Conservation (phyloP, 306 rosid genomes). For the Prunus persica region Prunus_persica_NCBIv2 NC_034012.1:9745501-9746000, state of each 20-base stretch:
- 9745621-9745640: slow-evolving; percentile 14
- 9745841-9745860: slow-evolving; percentile 35
- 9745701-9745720: not conserved
- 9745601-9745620: not conserved
- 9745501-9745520: slow-evolving; percentile 2
- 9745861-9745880: slow-evolving; percentile 31
- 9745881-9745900: slow-evolving; percentile 36
- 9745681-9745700: slow-evolving; percentile 25
- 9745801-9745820: slow-evolving; percentile 11
- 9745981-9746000: slow-evolving; percentile 14
- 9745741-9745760: not conserved
- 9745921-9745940: slow-evolving; percentile 15
- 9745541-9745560: not conserved
- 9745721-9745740: slow-evolving; percentile 2
- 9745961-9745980: slow-evolving; percentile 35
- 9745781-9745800: slow-evolving; percentile 19
- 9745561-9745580: not conserved
- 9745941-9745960: slow-evolving; percentile 24
- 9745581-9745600: not conserved
- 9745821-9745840: slow-evolving; percentile 36
- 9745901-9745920: slow-evolving; percentile 40
- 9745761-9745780: not conserved
- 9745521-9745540: slow-evolving; percentile 37
- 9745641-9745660: slow-evolving; percentile 22
- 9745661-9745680: slow-evolving; percentile 9